These are phyloP conservation scores for Neostapfia colusana DNA, from an alignment of 176 grass and related monocot species.

Conservation along the genomic window DNA sequence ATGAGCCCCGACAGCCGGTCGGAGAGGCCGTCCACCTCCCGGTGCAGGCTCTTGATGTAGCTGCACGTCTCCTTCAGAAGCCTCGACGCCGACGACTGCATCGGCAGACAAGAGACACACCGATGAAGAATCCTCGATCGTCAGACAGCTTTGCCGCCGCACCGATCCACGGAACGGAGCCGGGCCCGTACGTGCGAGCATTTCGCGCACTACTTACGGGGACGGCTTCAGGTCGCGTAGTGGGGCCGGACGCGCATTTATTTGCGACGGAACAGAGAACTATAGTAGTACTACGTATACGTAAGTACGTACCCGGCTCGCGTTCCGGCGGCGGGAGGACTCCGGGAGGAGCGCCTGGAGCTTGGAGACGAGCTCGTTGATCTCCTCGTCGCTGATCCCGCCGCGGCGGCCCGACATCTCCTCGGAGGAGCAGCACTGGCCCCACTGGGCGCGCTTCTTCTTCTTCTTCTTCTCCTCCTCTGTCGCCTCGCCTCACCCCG, in stretches of 20 bases:
- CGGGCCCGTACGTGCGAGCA: neutral
- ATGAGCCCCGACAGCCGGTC: conserved; percentile 74
- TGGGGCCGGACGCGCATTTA: neutral
- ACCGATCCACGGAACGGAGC: conserved; percentile 8
- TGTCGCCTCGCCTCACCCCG: neutral
- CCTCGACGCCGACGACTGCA: conserved; percentile 77
- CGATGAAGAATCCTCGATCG: too few species aligned
- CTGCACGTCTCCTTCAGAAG: conserved; percentile 94
- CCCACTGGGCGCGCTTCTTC: too few species aligned
- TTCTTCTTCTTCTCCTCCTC: neutral
- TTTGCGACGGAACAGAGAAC: neutral
- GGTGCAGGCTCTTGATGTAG: conserved; percentile 87
- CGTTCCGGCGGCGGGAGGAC: conserved; percentile 58
- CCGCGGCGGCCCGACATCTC: conserved; percentile 44
- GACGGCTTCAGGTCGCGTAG: neutral
- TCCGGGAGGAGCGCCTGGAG: conserved; percentile 79
- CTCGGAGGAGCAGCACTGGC: neutral
- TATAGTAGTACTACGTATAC: too few species aligned
- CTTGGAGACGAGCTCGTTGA: conserved; percentile 92
- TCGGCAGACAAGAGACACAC: conserved; percentile 7
- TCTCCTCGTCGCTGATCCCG: conserved; percentile 89
- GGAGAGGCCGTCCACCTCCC: conserved; percentile 79
- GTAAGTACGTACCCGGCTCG: conserved; percentile 50
- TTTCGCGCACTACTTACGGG: neutral
- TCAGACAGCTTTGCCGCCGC: conserved; percentile 1